These are phyloP conservation scores for Betula pendula DNA, from an alignment of 306 rosid genomes.

Conservation along the genomic window DNA sequence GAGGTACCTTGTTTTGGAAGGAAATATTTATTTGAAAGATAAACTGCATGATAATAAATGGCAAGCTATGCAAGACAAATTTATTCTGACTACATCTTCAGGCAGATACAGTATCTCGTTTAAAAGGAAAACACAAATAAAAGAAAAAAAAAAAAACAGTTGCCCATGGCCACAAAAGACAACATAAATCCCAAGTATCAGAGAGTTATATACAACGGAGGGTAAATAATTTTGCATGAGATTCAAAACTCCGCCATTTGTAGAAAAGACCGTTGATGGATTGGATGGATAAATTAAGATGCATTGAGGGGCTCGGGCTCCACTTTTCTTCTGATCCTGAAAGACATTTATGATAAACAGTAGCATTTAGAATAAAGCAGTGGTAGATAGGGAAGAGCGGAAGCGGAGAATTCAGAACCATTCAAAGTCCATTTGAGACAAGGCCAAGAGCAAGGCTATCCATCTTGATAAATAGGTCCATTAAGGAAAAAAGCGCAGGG, in stretches of 20 bases:
- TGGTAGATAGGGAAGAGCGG: not conserved
- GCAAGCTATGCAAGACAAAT: not conserved
- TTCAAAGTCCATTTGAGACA: not conserved
- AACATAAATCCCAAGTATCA: not conserved
- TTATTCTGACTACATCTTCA: not conserved
- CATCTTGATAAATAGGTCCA: slow-evolving; percentile 1
- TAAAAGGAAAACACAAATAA: not conserved
- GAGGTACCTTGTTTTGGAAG: not conserved
- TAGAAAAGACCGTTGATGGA: not conserved
- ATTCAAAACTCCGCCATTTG: slow-evolving; percentile 5
- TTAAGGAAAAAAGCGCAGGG: not conserved
- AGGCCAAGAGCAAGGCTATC: not conserved
- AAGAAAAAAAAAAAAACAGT: slow-evolving; percentile 1
- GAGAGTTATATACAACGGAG: not conserved
- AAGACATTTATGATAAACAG: slow-evolving; percentile 29
- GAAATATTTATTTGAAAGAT: not conserved
- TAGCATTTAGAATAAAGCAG: slow-evolving; percentile 18
- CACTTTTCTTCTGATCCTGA: slow-evolving; percentile 82
- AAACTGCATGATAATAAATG: not conserved
- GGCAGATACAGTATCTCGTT: not conserved
- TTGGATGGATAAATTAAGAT: slow-evolving; percentile 27
- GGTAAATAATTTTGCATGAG: not conserved
- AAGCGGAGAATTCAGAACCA: not conserved
- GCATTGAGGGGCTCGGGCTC: slow-evolving; percentile 79
- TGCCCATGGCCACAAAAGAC: not conserved